These are phyloP conservation scores for Drechslerella coelobrocha DNA, from an alignment of 2,329 filamentous ascomycete species.

Conservation along the genomic window DNA sequence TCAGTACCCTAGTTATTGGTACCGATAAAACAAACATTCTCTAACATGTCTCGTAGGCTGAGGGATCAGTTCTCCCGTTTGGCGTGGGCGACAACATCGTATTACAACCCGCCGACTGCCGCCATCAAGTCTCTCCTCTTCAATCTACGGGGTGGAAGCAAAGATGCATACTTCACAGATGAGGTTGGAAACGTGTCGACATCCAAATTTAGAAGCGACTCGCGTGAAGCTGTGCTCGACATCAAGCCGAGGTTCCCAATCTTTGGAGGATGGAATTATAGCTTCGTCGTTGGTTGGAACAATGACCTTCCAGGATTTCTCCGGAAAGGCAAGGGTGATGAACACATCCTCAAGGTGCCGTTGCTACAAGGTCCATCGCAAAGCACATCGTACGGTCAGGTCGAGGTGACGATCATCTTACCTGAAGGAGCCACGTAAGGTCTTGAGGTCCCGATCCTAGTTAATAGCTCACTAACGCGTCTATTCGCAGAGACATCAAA, in stretches of 20 bases:
- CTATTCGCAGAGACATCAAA: conserved; percentile 73
- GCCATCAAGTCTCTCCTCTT: conserved; percentile 84
- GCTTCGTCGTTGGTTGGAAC: conserved; percentile 96
- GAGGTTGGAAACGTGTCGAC: conserved; percentile 97
- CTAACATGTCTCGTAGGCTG: no score
- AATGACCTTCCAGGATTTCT: conserved; percentile 79
- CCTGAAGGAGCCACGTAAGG: conserved; percentile 88
- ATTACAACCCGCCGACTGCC: conserved; percentile 76
- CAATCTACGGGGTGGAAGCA: conserved; percentile 77
- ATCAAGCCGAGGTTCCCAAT: conserved; percentile 94
- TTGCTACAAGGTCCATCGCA: conserved; percentile 92
- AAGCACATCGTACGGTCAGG: conserved; percentile 77
- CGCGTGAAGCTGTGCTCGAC: conserved; percentile 81
- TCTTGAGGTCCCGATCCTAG: background rate
- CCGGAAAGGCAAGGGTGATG: conserved; percentile 69
- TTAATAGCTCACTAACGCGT: conserved; percentile 50
- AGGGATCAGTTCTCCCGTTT: conserved; percentile 76
- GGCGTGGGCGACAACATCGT: conserved; percentile 74
- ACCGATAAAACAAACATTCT: no score
- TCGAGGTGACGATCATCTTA: conserved; percentile 81
- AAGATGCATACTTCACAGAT: conserved; percentile 92
- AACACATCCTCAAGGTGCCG: conserved; percentile 86
- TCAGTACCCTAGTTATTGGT: background rate
- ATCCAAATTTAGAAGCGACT: conserved; percentile 79
- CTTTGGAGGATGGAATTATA: conserved; percentile 98